A percentile compares a stretch with the other conserved stretches of the same genome.
Conservation (phyloP, 2,329 filamentous ascomycete genomes). For the Sphaerostilbella broomeana region DNA sequence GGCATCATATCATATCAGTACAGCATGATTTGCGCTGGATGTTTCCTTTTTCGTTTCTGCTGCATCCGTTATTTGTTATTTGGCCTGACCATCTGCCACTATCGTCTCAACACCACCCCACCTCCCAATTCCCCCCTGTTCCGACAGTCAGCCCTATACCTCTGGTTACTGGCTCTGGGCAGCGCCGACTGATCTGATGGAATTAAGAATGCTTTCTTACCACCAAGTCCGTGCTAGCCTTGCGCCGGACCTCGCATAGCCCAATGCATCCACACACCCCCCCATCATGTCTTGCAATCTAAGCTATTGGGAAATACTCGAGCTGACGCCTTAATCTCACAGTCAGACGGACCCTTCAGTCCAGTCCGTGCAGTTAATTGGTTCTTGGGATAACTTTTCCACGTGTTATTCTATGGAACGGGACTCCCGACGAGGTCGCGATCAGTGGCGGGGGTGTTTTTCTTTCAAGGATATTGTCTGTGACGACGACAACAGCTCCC, state of each 20-base stretch:
- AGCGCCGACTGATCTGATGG: no score
- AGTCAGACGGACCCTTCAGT: slow-evolving; percentile 56
- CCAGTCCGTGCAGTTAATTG: slow-evolving; percentile 70
- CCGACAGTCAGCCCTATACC: slow-evolving; percentile 5
- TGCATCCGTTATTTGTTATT: no score
- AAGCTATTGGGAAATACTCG: slow-evolving; percentile 7
- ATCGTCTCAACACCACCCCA: neutral
- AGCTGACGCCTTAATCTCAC: slow-evolving; percentile 20
- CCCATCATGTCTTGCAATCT: slow-evolving; percentile 4
- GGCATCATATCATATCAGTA: no score
- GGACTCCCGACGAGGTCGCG: slow-evolving; percentile 65
- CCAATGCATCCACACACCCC: neutral
- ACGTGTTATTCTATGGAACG: slow-evolving; percentile 73
- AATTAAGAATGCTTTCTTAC: neutral
- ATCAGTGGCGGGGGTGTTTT: slow-evolving; percentile 83
- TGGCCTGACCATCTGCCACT: neutral
- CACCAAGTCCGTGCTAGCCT: slow-evolving; percentile 7
- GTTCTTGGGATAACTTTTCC: slow-evolving; percentile 93
- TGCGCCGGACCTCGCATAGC: slow-evolving; percentile 5
- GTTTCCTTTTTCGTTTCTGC: no score
- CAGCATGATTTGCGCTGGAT: no score
- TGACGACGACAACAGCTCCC: slow-evolving; percentile 62
- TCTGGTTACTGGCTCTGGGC: no score
- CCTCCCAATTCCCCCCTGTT: slow-evolving; percentile 1
- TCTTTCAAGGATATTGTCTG: slow-evolving; percentile 79